Evolutionary conservation across 371 early-diverging fungal species (phyloP).

Genomic region (Blakeslea trispora): DNA sequence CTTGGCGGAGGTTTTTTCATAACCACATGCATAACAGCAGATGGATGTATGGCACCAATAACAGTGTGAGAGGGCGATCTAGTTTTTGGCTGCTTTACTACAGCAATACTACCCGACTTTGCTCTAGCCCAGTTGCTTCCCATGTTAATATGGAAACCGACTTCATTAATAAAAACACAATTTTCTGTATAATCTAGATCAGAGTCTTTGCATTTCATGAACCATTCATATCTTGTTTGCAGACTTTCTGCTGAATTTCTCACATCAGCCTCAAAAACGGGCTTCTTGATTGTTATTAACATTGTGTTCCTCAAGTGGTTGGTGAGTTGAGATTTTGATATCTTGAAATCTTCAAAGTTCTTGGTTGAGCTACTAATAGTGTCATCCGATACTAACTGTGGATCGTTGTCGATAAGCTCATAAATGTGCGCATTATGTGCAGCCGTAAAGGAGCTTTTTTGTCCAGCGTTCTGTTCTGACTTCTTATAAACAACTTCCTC

Average conservation of each 20-base stretch:
- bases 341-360: constrained; percentile 13
- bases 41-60: constrained; percentile 15
- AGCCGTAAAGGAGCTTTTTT: constrained; percentile 16
- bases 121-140: constrained; percentile 9
- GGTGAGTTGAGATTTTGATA: constrained; percentile 11
- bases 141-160: constrained; percentile 18
- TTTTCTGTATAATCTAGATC: constrained; percentile 19
- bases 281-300: constrained; percentile 10
- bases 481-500: constrained; percentile 7
- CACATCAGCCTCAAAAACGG: constrained; percentile 5
- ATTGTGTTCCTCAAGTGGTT: constrained; percentile 15
- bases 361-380: constrained; percentile 9
- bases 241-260: constrained; percentile 10
- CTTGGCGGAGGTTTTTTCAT: constrained; percentile 17
- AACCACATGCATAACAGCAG: constrained; percentile 16
- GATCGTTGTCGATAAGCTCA: constrained; percentile 12
- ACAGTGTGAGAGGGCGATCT: constrained; percentile 10
- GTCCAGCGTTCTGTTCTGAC: constrained; percentile 10
- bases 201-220: constrained; percentile 17
- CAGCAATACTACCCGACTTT: constrained; percentile 1
- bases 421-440: constrained; percentile 11
- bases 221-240: constrained; percentile 12
- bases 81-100: constrained; percentile 4
- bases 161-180: constrained; percentile 22
- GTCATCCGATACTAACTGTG: constrained; percentile 14